Base-by-base conservation (phyloP, 2,329 filamentous ascomycete genomes). In the Claviceps pazoutovae region DNA sequence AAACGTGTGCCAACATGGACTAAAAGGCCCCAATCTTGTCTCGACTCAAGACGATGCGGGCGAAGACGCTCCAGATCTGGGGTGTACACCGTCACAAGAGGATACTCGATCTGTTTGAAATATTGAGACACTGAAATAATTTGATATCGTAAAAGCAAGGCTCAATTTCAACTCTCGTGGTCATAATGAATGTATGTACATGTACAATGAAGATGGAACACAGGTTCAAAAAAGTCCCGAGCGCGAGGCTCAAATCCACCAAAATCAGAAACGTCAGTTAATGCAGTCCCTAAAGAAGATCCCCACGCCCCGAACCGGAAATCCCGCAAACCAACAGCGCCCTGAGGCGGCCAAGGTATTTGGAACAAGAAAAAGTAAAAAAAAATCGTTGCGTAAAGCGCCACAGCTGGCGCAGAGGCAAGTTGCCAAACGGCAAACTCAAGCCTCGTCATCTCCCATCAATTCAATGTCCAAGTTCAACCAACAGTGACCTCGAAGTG, bases 401-500 rank as follows among this genome's bases (percentile, higher is more conserved):
- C 34, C 17, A 23, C 37, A 39, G 9, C 30, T 17, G 14, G 13
- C 17, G 21, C 42, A 51, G n/a, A 43, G 8, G 42, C 16, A 11
- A 17, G 23, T 47, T 36, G 49, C 44, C 26, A 34, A 51, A 41
- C 38, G 30, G 36, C 34, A 21, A 17, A 30, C 8, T 23, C 50
- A 30, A 26, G 14, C 21, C 39, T 21, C 11, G 23, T 14, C 42
- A 21, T 26, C 21, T 39, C 42, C 48, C 30, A 14, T 37, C n/a
- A 2, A 21, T 34, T 11, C 30, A 34, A 34, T 34, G 4, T 7
- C 13, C 9, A 21, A 21, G 46, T 21, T 59, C 65, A 65, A 57
- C 61, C 64, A 46, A 72, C 60, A 37, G 57, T 61, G 56, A 68
- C 59, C 4, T 53, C 49, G 7, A 72, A 58, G 55, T 55, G 53